These are phyloP conservation scores for Saccharomyces kudriavzevii DNA, from an alignment of 805 yeast species.

Conservation along the genomic window DNA sequence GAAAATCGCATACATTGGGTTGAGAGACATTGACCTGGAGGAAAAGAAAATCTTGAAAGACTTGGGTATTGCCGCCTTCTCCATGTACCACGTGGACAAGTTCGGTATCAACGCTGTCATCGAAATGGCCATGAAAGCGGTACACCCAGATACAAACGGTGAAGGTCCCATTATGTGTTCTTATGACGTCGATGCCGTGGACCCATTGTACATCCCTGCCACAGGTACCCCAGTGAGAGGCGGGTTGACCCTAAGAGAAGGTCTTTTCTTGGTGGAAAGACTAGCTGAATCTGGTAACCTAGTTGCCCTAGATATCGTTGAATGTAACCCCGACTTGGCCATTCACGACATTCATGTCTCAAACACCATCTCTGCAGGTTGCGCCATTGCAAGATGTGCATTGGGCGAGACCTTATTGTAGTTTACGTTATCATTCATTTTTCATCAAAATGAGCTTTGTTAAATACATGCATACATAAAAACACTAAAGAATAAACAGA, in stretches of 20 bases:
- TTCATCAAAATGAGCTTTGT: neutral
- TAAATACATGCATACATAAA: neutral
- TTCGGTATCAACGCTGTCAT: slow-evolving; percentile 87
- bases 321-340: slow-evolving; percentile 85
- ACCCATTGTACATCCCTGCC: slow-evolving; percentile 89
- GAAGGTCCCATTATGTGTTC: slow-evolving; percentile 77
- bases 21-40: slow-evolving; percentile 85
- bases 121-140: slow-evolving; percentile 75
- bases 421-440: neutral
- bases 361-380: slow-evolving; percentile 84
- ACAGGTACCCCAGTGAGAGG: slow-evolving; percentile 98
- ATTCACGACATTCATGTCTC: slow-evolving; percentile 63
- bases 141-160: slow-evolving; percentile 70
- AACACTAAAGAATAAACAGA: neutral
- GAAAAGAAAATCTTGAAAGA: slow-evolving; percentile 71
- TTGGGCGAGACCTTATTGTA: slow-evolving; percentile 72
- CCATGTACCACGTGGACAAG: slow-evolving; percentile 94
- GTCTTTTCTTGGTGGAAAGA: slow-evolving; percentile 85
- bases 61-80: slow-evolving; percentile 68
- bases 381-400: slow-evolving; percentile 88
- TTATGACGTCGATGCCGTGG: slow-evolving; percentile 95
- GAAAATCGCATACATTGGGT: slow-evolving; percentile 85
- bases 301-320: slow-evolving; percentile 85
- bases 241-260: slow-evolving; percentile 90
- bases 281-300: slow-evolving; percentile 84